Conservation (phyloP, 305 asterid species). For the Fraxinus angustifolia region DNA sequence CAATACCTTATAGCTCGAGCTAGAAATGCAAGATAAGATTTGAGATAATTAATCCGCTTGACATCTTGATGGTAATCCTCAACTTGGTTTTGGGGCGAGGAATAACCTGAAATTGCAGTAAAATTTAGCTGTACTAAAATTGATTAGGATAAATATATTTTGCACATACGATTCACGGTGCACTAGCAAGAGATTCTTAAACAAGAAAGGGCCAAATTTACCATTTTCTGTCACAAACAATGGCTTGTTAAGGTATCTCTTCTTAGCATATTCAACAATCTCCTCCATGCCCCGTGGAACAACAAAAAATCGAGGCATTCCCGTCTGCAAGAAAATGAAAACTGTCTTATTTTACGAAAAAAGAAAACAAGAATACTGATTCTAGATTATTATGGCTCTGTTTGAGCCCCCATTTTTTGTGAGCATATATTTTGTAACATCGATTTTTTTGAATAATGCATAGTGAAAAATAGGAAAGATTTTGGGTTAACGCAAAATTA, state of each 20-base stretch:
- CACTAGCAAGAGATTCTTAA: background rate
- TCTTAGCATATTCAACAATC: slow-evolving; percentile 47
- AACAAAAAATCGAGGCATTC: slow-evolving; percentile 43
- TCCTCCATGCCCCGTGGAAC: slow-evolving; percentile 76
- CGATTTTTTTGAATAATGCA: background rate
- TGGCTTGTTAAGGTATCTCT: slow-evolving; percentile 70
- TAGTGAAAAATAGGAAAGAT: too few relatives aligned
- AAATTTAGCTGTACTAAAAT: background rate
- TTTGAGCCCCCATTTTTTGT: too few relatives aligned
- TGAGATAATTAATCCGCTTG: slow-evolving; percentile 54
- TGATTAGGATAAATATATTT: background rate
- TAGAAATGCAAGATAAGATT: slow-evolving; percentile 55
- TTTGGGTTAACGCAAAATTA: too few relatives aligned
- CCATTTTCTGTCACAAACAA: slow-evolving; percentile 77
- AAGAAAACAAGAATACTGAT: background rate
- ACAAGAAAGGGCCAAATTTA: slow-evolving; percentile 15
- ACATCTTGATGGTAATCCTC: slow-evolving; percentile 41
- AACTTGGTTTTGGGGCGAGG: slow-evolving; percentile 36
- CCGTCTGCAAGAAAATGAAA: slow-evolving; percentile 45
- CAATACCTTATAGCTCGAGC: slow-evolving; percentile 65
- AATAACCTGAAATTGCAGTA: slow-evolving; percentile 49
- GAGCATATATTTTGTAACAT: background rate
- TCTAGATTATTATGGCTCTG: background rate
- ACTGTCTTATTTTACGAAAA: background rate
- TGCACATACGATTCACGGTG: background rate